phyloP scores from a whole-genome alignment of 192 early-diverging fungal species.

The Linnemannia exigua region DNA sequence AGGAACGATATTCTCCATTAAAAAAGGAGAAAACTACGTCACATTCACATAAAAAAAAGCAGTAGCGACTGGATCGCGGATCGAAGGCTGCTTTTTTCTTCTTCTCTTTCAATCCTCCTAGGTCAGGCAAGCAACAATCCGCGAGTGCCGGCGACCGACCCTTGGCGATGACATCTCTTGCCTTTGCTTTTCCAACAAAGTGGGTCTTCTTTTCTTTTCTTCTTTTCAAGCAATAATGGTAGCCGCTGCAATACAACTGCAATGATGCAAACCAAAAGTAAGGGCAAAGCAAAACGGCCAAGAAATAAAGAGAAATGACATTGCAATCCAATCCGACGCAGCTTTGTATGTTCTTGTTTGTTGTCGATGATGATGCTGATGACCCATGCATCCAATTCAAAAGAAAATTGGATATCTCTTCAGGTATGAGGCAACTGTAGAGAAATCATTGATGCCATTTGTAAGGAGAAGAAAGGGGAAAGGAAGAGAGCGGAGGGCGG shows the following conservation, averaged over 20 bases:
- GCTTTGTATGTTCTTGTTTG: too few relatives aligned
- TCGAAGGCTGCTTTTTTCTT: neutral
- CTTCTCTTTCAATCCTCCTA: neutral
- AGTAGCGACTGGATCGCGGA: neutral
- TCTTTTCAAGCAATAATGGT: neutral
- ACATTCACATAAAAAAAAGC: slow-evolving; percentile 7
- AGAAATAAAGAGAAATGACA: neutral
- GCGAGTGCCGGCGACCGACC: neutral
- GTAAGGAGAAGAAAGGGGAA: too few relatives aligned
- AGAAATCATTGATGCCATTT: too few relatives aligned
- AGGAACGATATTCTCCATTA: neutral
- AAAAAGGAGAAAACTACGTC: neutral
- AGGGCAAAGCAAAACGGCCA: neutral
- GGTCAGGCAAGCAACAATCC: neutral
- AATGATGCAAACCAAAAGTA: neutral
- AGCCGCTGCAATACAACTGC: neutral
- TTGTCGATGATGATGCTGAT: neutral
- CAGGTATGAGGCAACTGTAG: too few relatives aligned
- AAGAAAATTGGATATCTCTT: neutral
- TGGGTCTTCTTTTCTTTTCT: neutral
- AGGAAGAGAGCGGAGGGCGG: neutral
- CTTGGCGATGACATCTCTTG: neutral
- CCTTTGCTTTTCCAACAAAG: neutral
- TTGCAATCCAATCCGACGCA: neutral
- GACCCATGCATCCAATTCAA: neutral